Evolutionary conservation across 306 rosid genomes (phyloP).

Genomic region (Casuarina equisetifolia): DNA sequence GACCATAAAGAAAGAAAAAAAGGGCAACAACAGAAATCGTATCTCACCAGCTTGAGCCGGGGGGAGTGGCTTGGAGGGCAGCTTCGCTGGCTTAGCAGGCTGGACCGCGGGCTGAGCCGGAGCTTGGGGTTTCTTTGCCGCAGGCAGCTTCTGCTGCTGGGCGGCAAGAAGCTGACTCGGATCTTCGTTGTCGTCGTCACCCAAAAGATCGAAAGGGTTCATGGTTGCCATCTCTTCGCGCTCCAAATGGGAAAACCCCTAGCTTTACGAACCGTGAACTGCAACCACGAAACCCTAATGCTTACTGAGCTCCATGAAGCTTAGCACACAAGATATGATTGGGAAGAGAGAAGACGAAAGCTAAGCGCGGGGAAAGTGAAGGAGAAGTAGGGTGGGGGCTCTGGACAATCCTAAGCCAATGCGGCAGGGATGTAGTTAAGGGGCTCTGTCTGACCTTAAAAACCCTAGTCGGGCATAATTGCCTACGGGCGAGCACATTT

Average conservation of each 20-base stretch:
- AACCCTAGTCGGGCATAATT: conserved; percentile 41
- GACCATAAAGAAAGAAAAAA: not conserved
- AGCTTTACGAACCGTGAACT: conserved; percentile 23
- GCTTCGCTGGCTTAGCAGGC: conserved; percentile 51
- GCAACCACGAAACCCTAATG: conserved; percentile 40
- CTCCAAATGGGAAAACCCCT: conserved; percentile 28
- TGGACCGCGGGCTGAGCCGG: conserved; percentile 28
- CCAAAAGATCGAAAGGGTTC: conserved; percentile 64
- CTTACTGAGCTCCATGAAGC: conserved; percentile 37
- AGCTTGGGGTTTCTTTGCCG: conserved; percentile 41
- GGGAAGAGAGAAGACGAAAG: not conserved
- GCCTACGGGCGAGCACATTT: not conserved
- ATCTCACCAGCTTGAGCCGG: conserved; percentile 58
- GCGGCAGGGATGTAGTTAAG: conserved; percentile 40
- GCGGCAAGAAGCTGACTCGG: conserved; percentile 49
- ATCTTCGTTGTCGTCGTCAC: conserved; percentile 61
- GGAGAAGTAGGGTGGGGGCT: not conserved
- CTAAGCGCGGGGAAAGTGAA: not conserved
- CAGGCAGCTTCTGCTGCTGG: conserved; percentile 28
- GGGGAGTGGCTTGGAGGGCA: conserved; percentile 65
- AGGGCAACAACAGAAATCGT: too few relatives aligned
- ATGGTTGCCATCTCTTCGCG: conserved; percentile 47
- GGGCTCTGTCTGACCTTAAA: conserved; percentile 40
- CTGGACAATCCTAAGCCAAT: conserved; percentile 41
- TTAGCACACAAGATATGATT: not conserved